These are phyloP conservation scores for Annona squamosa DNA, from an alignment of 164 flowering plant genomes.

Conservation along the genomic window DNA sequence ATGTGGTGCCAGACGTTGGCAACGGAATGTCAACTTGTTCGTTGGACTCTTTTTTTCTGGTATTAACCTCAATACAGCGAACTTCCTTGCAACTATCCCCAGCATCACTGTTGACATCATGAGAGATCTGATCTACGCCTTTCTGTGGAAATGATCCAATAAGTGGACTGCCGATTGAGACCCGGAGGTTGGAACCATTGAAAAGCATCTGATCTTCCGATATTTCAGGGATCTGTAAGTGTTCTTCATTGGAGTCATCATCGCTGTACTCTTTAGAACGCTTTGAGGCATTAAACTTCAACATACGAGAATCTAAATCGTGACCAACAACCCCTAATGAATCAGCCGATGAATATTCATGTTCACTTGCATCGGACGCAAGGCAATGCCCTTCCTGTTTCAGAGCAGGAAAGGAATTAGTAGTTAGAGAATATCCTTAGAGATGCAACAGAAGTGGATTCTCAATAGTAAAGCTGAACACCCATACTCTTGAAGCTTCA, in stretches of 20 bases:
- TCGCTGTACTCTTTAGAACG: constrained; percentile 13
- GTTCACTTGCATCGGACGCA: constrained; percentile 20
- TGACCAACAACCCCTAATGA: constrained; percentile 27
- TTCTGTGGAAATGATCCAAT: constrained; percentile 31
- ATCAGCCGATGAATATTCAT: constrained; percentile 31
- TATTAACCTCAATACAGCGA: constrained; percentile 40
- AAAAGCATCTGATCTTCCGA: constrained; percentile 35
- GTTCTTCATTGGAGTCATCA: constrained; percentile 9
- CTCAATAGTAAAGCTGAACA: constrained; percentile 9
- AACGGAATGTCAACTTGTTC: constrained; percentile 23
- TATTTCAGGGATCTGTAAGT: constrained; percentile 22
- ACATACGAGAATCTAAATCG: constrained; percentile 20
- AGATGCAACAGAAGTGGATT: not conserved
- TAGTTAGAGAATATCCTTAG: not conserved
- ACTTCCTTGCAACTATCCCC: constrained; percentile 68
- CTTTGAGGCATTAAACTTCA: constrained; percentile 15
- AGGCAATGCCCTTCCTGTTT: constrained; percentile 22
- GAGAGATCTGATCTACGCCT: constrained; percentile 35
- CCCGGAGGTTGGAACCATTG: constrained; percentile 26
- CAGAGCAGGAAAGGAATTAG: constrained; percentile 8
- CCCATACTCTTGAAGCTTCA: constrained; percentile 39
- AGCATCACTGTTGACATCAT: constrained; percentile 17
- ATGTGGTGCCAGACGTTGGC: constrained; percentile 15
- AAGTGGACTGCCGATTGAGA: constrained; percentile 27
- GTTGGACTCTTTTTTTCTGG: constrained; percentile 11